These are phyloP conservation scores for Stachybotrys chartarum DNA, from an alignment of 2,329 filamentous ascomycete genomes.

Conservation along the genomic window DNA sequence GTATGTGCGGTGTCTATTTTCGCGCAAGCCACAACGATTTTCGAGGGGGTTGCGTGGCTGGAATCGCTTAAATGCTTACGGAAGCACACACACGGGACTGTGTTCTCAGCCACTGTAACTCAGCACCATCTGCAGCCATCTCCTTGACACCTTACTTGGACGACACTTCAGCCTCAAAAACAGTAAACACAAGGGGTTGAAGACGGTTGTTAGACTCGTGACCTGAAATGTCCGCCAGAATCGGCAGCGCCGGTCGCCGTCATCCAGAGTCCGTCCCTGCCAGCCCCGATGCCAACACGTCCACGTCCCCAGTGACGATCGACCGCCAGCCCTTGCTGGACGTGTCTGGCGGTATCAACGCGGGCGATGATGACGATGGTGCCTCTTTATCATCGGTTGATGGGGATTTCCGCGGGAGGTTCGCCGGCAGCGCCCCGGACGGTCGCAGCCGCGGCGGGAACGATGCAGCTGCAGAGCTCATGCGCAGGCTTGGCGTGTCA, in stretches of 20 bases:
- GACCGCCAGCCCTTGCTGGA: not conserved
- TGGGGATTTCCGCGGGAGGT: not conserved
- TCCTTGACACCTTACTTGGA: not conserved
- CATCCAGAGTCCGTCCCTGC: not conserved
- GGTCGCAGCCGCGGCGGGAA: not conserved
- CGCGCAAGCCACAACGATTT: too few species aligned
- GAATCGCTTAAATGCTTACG: not conserved
- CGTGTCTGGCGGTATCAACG: not conserved
- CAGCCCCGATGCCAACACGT: not conserved
- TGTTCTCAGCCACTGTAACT: not conserved
- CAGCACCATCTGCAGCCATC: not conserved
- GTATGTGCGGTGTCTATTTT: too few species aligned
- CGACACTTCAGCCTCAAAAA: too few species aligned
- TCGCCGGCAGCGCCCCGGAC: not conserved
- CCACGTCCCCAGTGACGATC: not conserved
- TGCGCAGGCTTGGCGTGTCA: conserved; percentile 1
- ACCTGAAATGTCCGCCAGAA: not conserved
- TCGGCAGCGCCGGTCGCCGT: not conserved
- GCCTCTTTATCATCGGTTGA: not conserved
- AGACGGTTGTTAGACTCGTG: not conserved
- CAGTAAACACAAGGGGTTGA: too few species aligned
- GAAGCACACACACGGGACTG: not conserved
- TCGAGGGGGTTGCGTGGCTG: too few species aligned
- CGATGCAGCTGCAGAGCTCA: not conserved
- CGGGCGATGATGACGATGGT: not conserved